These are phyloP conservation scores for Fomitopsis schrenkii DNA, from an alignment of 1,284 basidiomycete species.

Conservation along the genomic window DNA sequence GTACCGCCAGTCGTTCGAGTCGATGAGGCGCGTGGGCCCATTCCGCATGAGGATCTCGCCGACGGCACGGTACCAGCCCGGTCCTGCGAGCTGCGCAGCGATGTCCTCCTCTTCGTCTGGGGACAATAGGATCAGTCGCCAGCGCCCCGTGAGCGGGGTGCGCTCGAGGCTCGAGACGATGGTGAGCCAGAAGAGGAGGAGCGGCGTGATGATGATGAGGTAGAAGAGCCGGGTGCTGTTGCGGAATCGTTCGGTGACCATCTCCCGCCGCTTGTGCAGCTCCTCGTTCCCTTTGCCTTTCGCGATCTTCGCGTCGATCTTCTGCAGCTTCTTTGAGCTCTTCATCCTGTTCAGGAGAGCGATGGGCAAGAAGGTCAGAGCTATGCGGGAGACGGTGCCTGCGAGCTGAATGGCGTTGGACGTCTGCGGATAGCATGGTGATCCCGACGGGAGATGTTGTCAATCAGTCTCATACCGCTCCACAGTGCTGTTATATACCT, in stretches of 20 bases:
- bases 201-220: conserved; percentile 62
- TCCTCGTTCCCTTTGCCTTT: conserved; percentile 38
- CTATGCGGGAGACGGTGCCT: conserved; percentile 62
- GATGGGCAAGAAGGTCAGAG: conserved; percentile 68
- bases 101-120: conserved; percentile 90
- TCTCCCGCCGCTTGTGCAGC: conserved; percentile 46
- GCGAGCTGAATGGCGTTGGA: conserved; percentile 56
- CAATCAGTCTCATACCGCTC: background rate
- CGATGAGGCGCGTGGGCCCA: conserved; percentile 58
- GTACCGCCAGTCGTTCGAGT: conserved; percentile 79
- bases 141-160: conserved; percentile 85
- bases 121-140: conserved; percentile 83
- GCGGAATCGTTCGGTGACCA: conserved; percentile 43
- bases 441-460: conserved; percentile 6
- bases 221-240: conserved; percentile 49
- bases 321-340: conserved; percentile 46
- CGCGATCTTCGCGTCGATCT: conserved; percentile 43
- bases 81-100: conserved; percentile 68
- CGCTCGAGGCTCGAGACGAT: conserved; percentile 76
- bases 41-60: conserved; percentile 72
- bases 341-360: conserved; percentile 54
- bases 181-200: conserved; percentile 67
- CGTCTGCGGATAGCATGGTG: conserved; percentile 30
- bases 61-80: conserved; percentile 83
- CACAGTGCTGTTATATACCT: conserved; percentile 30